Evolutionary conservation across 2,329 filamentous ascomycete genomes (phyloP), one percentile per base, ranked within the genome.

Genomic region (Fusarium lateritium): DNA sequence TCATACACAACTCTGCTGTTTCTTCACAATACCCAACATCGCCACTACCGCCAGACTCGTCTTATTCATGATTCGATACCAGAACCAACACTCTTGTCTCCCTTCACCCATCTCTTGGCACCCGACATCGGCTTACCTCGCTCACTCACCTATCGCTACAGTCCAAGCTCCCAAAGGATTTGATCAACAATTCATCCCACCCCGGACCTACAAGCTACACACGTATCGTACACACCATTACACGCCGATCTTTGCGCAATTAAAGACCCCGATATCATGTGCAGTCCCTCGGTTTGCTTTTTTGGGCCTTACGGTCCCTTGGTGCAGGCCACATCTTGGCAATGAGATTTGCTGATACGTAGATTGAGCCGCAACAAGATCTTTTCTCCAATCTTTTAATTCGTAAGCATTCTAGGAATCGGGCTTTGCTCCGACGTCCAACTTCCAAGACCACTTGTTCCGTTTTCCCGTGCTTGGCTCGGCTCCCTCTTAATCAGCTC

Each of bases 261-360:
- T 15, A 31, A 31, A 42, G 21, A 21, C 22, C 39, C 33, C 42
- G 56, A 59, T 56, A 51, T 26, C 34, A 4, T 40, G n/a, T 40
- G 38, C 40, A 57, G 43, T 52, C 24, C 40, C 39, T 26, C 56
- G 56, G 56, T 3, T 59, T 59, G 42, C 56, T 56, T 39, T 28
- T 46, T 59, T 56, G 19, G 56, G 56, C 0, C 33, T 21, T 22
- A 42, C 28, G 13, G 39, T 42, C 39, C 39, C 51, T 26, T 26
- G 40, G 6, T 46, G 34, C 34, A 46, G 34, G 7, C 11, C 15
- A 13, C 24, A 43, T 44, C 11, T 54, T 10, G 36, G 39, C 39
- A 31, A 15, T 42, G 6, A 42, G 19, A 22, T 42, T 15, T 36
- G 34, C 34, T 36, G 40, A 36, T 28, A 24, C 22, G 42, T 55